Evolutionary conservation across 805 yeast genomes (phyloP).

Genomic region (Yamadazyma nakazawae): DNA sequence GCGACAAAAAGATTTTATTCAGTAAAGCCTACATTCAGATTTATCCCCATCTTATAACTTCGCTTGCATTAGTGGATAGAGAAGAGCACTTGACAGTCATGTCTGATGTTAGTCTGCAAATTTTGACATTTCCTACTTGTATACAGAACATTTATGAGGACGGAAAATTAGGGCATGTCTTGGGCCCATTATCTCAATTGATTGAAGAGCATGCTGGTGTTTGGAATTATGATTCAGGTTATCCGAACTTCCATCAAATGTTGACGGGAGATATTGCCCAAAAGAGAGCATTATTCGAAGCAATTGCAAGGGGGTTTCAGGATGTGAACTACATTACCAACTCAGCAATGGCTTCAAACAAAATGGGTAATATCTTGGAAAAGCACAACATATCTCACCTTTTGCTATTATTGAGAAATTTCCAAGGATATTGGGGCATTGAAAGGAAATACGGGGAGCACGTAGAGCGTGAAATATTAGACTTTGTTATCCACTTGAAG

Average conservation of each 20-base stretch:
- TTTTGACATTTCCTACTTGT: constrained; percentile 43
- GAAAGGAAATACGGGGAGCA: constrained; percentile 65
- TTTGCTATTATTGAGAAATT: constrained; percentile 46
- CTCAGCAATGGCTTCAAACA: neutral
- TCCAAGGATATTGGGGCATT: constrained; percentile 57
- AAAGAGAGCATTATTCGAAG: constrained; percentile 25
- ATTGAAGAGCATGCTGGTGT: constrained; percentile 40
- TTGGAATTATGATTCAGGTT: constrained; percentile 33
- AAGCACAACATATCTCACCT: constrained; percentile 40
- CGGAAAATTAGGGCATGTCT: constrained; percentile 39
- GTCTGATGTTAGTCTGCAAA: constrained; percentile 34
- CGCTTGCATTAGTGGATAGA: constrained; percentile 48
- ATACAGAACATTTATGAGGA: constrained; percentile 39
- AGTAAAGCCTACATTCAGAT: constrained; percentile 53
- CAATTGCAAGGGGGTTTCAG: constrained; percentile 29
- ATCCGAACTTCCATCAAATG: constrained; percentile 26
- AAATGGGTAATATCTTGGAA: constrained; percentile 13
- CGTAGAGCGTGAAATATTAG: constrained; percentile 55
- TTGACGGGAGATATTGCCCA: constrained; percentile 11
- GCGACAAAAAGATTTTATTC: constrained; percentile 44
- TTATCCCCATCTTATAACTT: constrained; percentile 48
- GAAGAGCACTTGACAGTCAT: constrained; percentile 44
- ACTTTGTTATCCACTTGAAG: constrained; percentile 48
- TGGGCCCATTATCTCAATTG: constrained; percentile 45
- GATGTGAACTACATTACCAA: constrained; percentile 20